Evolutionary conservation across 148 eudicot species (phyloP).

Genomic region (Rhododendron mucronatum): DNA sequence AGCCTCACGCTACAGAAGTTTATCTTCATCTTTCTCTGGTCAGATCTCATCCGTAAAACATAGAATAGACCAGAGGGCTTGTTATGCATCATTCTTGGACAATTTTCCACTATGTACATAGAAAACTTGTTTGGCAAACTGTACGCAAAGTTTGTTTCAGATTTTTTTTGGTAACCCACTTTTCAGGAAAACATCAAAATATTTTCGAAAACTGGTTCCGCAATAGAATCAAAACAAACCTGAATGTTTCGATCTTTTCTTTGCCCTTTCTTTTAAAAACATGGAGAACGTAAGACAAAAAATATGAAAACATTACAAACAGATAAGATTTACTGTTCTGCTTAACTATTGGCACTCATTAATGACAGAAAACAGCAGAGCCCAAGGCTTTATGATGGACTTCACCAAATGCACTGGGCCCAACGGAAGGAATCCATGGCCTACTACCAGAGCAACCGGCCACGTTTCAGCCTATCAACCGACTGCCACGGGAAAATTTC

Average conservation of each 20-base stretch:
- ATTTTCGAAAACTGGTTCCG: neutral
- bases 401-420: constrained; percentile 47
- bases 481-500: constrained; percentile 29
- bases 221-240: neutral
- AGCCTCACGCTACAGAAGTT: constrained; percentile 58
- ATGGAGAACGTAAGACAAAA: neutral
- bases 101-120: neutral
- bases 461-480: constrained; percentile 33
- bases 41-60: constrained; percentile 10
- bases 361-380: constrained; percentile 47
- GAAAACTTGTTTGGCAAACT: neutral
- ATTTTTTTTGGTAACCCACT: neutral
- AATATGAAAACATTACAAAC: neutral
- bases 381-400: constrained; percentile 69
- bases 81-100: neutral
- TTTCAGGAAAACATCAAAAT: neutral
- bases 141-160: neutral
- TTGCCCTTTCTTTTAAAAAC: neutral
- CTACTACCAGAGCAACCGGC: constrained; percentile 39
- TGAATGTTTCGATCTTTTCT: neutral
- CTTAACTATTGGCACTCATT: neutral
- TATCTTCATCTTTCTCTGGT: constrained; percentile 56
- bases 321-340: neutral
- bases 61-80: neutral
- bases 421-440: constrained; percentile 43